Evolutionary conservation across 2,329 filamentous ascomycete genomes (phyloP).

Genomic region (Cercospora sp.): DNA sequence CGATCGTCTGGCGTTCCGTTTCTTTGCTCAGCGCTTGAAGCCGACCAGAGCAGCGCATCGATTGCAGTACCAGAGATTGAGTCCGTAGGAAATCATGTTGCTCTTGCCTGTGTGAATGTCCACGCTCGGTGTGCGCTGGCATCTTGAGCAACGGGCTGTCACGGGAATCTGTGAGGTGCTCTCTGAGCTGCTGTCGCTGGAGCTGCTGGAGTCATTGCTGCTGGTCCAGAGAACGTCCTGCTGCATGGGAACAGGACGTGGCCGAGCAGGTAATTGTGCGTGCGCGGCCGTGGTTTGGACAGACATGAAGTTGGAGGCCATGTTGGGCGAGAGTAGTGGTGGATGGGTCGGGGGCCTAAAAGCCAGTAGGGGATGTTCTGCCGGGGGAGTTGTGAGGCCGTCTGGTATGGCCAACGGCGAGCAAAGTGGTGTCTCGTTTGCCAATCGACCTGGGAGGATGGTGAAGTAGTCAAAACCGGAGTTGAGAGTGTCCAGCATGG

Average conservation of each 20-base stretch:
- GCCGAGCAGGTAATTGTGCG: slow-evolving; percentile 28
- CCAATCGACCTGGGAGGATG: background rate
- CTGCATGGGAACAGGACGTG: slow-evolving; percentile 36
- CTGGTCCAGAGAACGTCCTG: slow-evolving; percentile 37
- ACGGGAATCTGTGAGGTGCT: slow-evolving; percentile 27
- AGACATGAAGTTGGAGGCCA: slow-evolving; percentile 35
- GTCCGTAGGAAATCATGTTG: slow-evolving; percentile 42
- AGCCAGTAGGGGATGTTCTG: background rate
- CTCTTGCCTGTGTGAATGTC: slow-evolving; percentile 37
- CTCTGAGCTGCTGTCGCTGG: slow-evolving; percentile 24
- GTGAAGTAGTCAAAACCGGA: background rate
- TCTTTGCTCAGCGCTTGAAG: slow-evolving; percentile 32
- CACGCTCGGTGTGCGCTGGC: slow-evolving; percentile 39
- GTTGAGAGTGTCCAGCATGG: background rate
- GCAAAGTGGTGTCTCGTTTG: background rate
- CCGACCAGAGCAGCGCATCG: slow-evolving; percentile 41
- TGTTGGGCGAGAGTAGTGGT: slow-evolving; percentile 3
- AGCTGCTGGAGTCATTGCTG: slow-evolving; percentile 34
- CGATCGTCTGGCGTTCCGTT: background rate
- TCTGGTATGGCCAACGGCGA: background rate
- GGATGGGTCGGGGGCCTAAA: background rate
- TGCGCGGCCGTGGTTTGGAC: slow-evolving; percentile 38
- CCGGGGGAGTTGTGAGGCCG: background rate
- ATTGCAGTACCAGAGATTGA: slow-evolving; percentile 42
- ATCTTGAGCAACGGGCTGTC: slow-evolving; percentile 40